phyloP scores from a whole-genome alignment of 768 basidiomycete species.

The Mycena olivaceomarginata region DNA sequence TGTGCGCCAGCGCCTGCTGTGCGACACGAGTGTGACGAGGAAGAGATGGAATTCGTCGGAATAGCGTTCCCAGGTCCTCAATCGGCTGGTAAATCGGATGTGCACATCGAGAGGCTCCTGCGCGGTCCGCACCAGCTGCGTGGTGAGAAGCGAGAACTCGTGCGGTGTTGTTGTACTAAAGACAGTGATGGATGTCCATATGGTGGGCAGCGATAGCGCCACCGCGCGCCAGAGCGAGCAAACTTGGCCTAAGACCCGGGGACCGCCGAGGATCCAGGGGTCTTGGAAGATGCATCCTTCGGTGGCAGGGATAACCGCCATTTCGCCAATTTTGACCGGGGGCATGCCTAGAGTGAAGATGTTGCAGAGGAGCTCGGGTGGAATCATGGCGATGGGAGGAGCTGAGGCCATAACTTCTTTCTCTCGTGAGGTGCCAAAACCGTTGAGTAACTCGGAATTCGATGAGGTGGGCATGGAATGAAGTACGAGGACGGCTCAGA shows the following conservation, averaged over 20 bases:
- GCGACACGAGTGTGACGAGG: not conserved
- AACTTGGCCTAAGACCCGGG: not conserved
- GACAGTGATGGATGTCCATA: not conserved
- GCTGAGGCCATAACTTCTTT: too few relatives aligned
- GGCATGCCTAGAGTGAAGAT: not conserved
- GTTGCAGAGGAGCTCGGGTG: not conserved
- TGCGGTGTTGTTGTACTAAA: not conserved
- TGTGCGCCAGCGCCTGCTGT: constrained; percentile 15
- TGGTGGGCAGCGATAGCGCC: not conserved
- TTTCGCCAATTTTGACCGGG: too few relatives aligned
- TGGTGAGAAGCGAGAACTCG: not conserved
- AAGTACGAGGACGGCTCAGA: too few relatives aligned
- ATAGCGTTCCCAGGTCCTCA: too few relatives aligned
- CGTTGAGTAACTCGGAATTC: too few relatives aligned
- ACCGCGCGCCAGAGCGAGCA: not conserved
- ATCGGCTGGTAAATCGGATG: not conserved
- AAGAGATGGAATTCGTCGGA: not conserved
- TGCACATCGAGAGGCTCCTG: not conserved
- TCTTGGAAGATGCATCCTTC: not conserved
- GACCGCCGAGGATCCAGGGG: not conserved
- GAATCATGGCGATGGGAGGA: too few relatives aligned
- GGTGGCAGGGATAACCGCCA: not conserved
- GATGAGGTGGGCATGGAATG: too few relatives aligned
- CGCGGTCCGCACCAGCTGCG: not conserved
- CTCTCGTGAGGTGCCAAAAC: too few relatives aligned